Evolutionary conservation across 768 basidiomycete species (phyloP), one percentile per base, ranked within the genome.

Genomic region (Suillus lakei): DNA sequence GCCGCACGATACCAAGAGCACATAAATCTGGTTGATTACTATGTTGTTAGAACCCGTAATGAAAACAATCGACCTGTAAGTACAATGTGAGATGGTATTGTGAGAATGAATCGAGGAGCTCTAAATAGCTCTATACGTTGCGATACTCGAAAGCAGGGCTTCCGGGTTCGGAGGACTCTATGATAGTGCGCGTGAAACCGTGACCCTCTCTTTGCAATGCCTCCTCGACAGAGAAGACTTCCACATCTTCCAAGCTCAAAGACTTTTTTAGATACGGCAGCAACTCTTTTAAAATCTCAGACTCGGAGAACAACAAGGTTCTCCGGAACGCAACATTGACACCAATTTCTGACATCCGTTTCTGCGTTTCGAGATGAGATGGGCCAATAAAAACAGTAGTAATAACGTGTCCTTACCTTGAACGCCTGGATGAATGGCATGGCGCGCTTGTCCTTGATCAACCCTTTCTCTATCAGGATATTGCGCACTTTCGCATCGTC

Each of bases 371-470:
- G 12, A 34, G 21, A 54, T 6, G 53, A n/a, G n/a, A 15, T 64
- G 62, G 73, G 46, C 46, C 10, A 30, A 23, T 60, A 41, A 2
- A 50, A 34, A 12, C 54, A 26, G 23, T 63, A 48, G 55, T 10
- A 46, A 7, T 18, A 5, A 30, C 13, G 51, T 34, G 9, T 23
- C 69, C 83, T 43, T 61, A 96, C 97, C 90, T 98, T 96, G 89
- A 98, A 92, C 36, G 84, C 80, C 65, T 97, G 93, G 54, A 96
- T 87, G 79, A 97, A 98, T 7, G 96, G 96, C 97, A 98, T 99
- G 48, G 86, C 86, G 50, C 90, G 87, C 83, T 99, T 99, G 80
- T 99, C 95, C 85, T 98, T 98, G 80, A 96, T 90, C 75, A 98
- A 74, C 5, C 93, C 95, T 26, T 82, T 84, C 74, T 86, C 83